Conservation (phyloP, 2,329 filamentous ascomycete genomes). For the Sporothrix schenckii region DNA sequence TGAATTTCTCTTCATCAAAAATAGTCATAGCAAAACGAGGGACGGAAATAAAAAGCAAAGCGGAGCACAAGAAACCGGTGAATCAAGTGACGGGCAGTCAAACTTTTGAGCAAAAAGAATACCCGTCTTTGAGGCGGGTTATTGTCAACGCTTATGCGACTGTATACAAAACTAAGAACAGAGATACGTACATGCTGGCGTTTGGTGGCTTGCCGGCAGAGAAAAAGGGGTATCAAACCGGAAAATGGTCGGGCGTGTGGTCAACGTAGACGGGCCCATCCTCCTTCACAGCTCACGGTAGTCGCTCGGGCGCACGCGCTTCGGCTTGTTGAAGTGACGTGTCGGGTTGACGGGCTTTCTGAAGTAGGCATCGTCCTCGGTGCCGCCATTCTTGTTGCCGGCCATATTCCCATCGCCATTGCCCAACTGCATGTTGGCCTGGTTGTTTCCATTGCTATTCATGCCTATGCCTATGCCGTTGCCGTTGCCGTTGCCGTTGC, state of each 20-base stretch:
- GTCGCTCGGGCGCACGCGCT: conserved; percentile 82
- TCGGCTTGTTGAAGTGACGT: conserved; percentile 79
- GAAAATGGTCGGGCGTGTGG: not conserved
- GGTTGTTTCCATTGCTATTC: conserved; percentile 11
- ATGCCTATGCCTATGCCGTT: conserved; percentile 26
- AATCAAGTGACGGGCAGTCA: not conserved
- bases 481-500: not conserved
- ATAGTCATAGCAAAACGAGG: not conserved
- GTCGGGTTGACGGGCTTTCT: conserved; percentile 94
- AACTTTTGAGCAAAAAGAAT: not conserved
- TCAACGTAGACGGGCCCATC: not conserved
- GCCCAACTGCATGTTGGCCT: conserved; percentile 38
- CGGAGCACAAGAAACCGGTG: not conserved
- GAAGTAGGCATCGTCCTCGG: conserved; percentile 90
- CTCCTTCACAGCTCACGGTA: conserved; percentile 73
- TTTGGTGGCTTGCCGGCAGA: not conserved
- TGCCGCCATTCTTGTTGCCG: conserved; percentile 47
- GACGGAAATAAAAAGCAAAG: not conserved
- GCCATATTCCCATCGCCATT: not conserved
- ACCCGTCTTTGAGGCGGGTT: not conserved
- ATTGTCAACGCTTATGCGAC: not conserved
- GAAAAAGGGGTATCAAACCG: conserved; percentile 7
- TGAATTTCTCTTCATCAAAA: not conserved
- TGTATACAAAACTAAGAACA: conserved; percentile 1
- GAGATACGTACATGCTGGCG: conserved; percentile 10